Conservation (phyloP, 164 flowering plant genomes). For the Kalanchoe fedtschenkoi region DNA sequence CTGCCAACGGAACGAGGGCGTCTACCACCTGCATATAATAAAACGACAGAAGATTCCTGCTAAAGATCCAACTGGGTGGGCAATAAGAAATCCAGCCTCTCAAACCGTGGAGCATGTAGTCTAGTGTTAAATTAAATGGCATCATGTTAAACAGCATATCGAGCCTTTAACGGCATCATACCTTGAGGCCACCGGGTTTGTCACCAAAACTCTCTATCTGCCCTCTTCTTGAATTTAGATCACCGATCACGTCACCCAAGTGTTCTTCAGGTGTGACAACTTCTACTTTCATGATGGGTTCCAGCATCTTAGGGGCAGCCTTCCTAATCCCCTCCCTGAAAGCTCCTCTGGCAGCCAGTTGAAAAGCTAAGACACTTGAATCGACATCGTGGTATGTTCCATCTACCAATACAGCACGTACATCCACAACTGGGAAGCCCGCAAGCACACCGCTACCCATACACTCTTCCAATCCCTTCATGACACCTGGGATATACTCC, state of each 20-base stretch:
- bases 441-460: slow-evolving; percentile 87
- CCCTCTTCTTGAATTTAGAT: slow-evolving; percentile 93
- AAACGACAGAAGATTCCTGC: background rate
- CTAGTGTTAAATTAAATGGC: too few relatives aligned
- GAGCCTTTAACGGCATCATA: slow-evolving; percentile 14
- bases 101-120: background rate
- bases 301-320: slow-evolving; percentile 76
- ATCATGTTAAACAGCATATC: background rate
- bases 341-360: slow-evolving; percentile 91
- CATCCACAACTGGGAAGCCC: slow-evolving; percentile 88
- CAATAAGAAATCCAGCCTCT: background rate
- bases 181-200: slow-evolving; percentile 97
- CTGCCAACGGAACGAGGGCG: slow-evolving; percentile 81
- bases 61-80: background rate
- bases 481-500: slow-evolving; percentile 90
- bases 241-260: slow-evolving; percentile 97
- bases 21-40: slow-evolving; percentile 64
- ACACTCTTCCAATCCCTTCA: slow-evolving; percentile 89
- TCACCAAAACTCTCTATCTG: slow-evolving; percentile 84
- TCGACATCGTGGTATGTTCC: slow-evolving; percentile 97
- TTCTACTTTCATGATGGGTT: slow-evolving; percentile 95
- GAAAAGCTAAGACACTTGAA: slow-evolving; percentile 94
- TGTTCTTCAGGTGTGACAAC: slow-evolving; percentile 95
- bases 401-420: slow-evolving; percentile 70
- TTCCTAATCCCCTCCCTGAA: slow-evolving; percentile 77